Evolutionary conservation across 352 stramenopile genomes (phyloP).

Genomic region (Phytopythium delawarense): DNA sequence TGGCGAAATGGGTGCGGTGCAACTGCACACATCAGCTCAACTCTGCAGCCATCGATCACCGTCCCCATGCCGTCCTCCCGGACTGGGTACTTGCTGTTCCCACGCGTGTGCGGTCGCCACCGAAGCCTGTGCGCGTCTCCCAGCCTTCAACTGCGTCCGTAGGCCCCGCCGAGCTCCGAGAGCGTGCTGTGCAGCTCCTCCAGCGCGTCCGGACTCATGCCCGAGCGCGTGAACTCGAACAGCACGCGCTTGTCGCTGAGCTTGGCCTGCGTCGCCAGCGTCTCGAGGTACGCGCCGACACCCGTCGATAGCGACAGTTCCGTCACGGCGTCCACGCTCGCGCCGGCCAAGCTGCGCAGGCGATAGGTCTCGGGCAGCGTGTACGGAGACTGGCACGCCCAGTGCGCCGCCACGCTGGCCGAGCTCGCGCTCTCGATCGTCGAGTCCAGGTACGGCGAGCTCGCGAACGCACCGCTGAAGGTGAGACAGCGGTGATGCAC

Average conservation of each 20-base stretch:
- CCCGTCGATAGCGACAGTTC: slow-evolving; percentile 39
- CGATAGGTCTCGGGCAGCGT: slow-evolving; percentile 15
- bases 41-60: neutral
- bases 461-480: slow-evolving; percentile 42
- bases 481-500: slow-evolving; percentile 40
- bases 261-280: slow-evolving; percentile 28
- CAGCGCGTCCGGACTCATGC: slow-evolving; percentile 67
- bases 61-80: neutral
- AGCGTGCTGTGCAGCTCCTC: slow-evolving; percentile 55
- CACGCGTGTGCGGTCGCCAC: neutral
- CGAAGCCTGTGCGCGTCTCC: neutral
- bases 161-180: slow-evolving; percentile 36
- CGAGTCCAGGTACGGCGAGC: slow-evolving; percentile 17
- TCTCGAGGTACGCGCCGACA: slow-evolving; percentile 40
- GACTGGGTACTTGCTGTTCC: no score
- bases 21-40: neutral
- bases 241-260: slow-evolving; percentile 54
- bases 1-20: neutral
- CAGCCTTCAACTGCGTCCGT: slow-evolving; percentile 8
- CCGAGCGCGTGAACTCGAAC: slow-evolving; percentile 68
- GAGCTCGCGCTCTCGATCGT: slow-evolving; percentile 27
- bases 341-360: slow-evolving; percentile 17
- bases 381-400: slow-evolving; percentile 27
- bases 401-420: slow-evolving; percentile 31
- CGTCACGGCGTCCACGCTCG: slow-evolving; percentile 35